A percentile compares a stretch with the other conserved stretches of the same genome.
Conservation (phyloP, 768 basidiomycete genomes). For the Tubosaeta sp. region DNA sequence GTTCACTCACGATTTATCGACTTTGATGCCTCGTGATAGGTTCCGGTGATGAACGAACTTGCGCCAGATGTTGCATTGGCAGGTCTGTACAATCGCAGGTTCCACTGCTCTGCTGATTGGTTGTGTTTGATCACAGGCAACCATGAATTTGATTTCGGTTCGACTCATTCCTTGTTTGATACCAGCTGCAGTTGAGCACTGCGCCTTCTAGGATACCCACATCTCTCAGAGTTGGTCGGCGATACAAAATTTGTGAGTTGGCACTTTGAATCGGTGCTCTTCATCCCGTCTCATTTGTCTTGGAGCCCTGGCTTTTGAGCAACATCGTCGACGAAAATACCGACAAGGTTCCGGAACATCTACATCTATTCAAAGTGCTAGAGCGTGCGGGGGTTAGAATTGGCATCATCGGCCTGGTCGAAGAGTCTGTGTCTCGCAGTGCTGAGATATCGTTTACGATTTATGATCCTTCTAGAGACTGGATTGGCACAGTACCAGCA, state of each 20-base stretch:
- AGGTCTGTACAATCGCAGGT: conserved; percentile 43
- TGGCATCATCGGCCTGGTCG: conserved; percentile 84
- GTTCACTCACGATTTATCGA: background rate
- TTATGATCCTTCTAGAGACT: conserved; percentile 51
- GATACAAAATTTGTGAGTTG: conserved; percentile 70
- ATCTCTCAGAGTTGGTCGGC: conserved; percentile 60
- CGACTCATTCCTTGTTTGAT: background rate
- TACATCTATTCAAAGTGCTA: conserved; percentile 61
- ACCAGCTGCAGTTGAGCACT: background rate
- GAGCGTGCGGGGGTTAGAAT: conserved; percentile 68
- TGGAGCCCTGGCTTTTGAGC: conserved; percentile 83
- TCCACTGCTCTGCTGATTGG: conserved; percentile 4
- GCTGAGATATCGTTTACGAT: background rate
- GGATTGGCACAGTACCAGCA: conserved; percentile 82
- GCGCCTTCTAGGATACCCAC: conserved; percentile 49
- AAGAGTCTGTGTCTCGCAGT: conserved; percentile 49
- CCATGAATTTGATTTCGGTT: conserved; percentile 90
- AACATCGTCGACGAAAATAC: conserved; percentile 77
- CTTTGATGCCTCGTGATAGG: conserved; percentile 38
- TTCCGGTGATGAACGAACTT: conserved; percentile 80
- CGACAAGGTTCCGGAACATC: conserved; percentile 51
- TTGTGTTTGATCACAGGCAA: conserved; percentile 46
- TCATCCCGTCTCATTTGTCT: background rate
- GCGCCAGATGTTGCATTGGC: conserved; percentile 76
- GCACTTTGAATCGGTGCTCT: background rate